Evolutionary conservation across 129 eudicot species (phyloP).

Genomic region (Helianthus annuus): HanXRQr2.0-SUNRISE NC_035449.2:191443189-191443688

Average conservation of each 20-base stretch:
- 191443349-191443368: constrained; percentile 40
- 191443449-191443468: constrained; percentile 65
- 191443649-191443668: too few species aligned
- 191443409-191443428: constrained; percentile 97
- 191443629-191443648: too few species aligned
- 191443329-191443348: constrained; percentile 16
- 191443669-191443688: too few species aligned
- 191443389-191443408: constrained; percentile 82
- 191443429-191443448: constrained; percentile 82
- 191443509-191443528: too few species aligned
- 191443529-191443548: too few species aligned
- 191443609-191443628: too few species aligned
- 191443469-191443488: constrained; percentile 55
- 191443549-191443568: too few species aligned
- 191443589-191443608: too few species aligned
- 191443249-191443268: background rate
- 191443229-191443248: background rate
- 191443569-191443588: too few species aligned
- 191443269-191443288: background rate
- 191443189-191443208: too few species aligned
- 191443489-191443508: constrained; percentile 15
- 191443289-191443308: background rate
- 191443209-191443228: too few species aligned
- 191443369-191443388: constrained; percentile 76
- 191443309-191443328: background rate